Base-by-base conservation (phyloP, 306 rosid species). In the Gillenia trifoliata region DNA sequence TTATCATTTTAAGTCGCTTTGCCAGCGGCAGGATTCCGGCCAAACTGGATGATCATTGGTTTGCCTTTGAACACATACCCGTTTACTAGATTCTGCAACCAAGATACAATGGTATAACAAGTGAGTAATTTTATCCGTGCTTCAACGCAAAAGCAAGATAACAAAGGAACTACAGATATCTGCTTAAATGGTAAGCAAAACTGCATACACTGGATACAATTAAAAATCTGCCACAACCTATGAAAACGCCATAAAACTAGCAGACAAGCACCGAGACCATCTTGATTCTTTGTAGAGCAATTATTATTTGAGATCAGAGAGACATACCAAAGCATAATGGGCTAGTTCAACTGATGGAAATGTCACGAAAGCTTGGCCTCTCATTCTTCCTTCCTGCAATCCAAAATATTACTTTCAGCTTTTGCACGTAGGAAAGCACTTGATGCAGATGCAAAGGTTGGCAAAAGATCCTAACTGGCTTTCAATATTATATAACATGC, bases 341-440 rank as follows among this genome's bases (percentile, higher is more conserved):
- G 97, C 97, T 76, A 90, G 78, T 72, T 91, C 97, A 77, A 81
- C 67, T 17, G 96, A 87, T 52, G 98, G 97, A 81, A 94, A 90
- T 68, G 97, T 94, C 81, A 94, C 64, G 78, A 94, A 94, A 3
- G 97, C 97, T 87, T 94, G 98, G 66, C 96, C 97, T 82, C 93
- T 90, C 98, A 94, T 94, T 84, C 97, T 86, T 83, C 98, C 97
- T 84, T 91, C 98, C 98, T 91, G 94, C 80, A 79, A 91, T 78
- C 71, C 65, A 78, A 61, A 56, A 56, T 29, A 10, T 17, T 19
- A 54, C 49, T 25, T 41, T 55, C 52, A 57, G 26, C 26, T 71
- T 34, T 34, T 57, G 31, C 55, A 10, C 8, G 25, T 56, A 57
- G 64, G 55, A 56, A 57, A 57, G 3, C 65, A 38, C 11, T 23